These are phyloP conservation scores for Diphasiastrum complanatum DNA, from an alignment of 83 land plant genomes.

Conservation along the genomic window DNA sequence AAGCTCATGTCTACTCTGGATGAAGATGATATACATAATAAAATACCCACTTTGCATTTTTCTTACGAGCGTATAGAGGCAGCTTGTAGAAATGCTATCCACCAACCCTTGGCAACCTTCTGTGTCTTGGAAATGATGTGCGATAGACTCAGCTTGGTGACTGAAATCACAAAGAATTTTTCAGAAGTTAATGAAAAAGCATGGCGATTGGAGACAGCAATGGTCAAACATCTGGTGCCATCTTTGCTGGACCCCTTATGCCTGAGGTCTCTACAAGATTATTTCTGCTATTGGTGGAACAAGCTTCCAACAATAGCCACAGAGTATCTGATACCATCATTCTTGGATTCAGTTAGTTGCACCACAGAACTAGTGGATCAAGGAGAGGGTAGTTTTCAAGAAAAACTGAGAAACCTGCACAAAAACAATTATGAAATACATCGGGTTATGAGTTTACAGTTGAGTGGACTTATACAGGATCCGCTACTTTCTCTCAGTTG, in stretches of 20 bases:
- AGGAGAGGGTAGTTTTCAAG: not conserved
- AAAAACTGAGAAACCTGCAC: slow-evolving; percentile 20
- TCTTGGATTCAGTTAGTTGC: slow-evolving; percentile 18
- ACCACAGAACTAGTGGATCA: slow-evolving; percentile 7
- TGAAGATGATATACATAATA: not conserved
- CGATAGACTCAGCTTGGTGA: slow-evolving; percentile 8
- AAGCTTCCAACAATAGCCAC: slow-evolving; percentile 20
- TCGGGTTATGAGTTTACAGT: not conserved
- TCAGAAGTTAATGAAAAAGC: slow-evolving; percentile 17
- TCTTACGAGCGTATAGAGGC: not conserved
- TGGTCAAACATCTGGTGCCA: slow-evolving; percentile 34
- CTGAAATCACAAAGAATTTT: too few species aligned
- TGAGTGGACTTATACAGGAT: slow-evolving; percentile 24
- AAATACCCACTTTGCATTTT: not conserved
- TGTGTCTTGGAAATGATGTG: not conserved
- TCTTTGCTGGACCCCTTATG: slow-evolving; percentile 32
- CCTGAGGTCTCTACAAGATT: slow-evolving; percentile 25
- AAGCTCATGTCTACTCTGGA: not conserved
- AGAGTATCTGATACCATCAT: slow-evolving; percentile 24
- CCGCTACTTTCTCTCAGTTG: slow-evolving; percentile 36
- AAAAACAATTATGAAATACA: not conserved
- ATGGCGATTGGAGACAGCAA: slow-evolving; percentile 25
- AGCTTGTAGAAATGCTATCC: not conserved
- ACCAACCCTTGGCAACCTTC: not conserved
- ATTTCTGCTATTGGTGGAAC: slow-evolving; percentile 39